Evolutionary conservation across 805 yeast genomes (phyloP).

Genomic region (Lipomyces spencermartinsiae): DNA sequence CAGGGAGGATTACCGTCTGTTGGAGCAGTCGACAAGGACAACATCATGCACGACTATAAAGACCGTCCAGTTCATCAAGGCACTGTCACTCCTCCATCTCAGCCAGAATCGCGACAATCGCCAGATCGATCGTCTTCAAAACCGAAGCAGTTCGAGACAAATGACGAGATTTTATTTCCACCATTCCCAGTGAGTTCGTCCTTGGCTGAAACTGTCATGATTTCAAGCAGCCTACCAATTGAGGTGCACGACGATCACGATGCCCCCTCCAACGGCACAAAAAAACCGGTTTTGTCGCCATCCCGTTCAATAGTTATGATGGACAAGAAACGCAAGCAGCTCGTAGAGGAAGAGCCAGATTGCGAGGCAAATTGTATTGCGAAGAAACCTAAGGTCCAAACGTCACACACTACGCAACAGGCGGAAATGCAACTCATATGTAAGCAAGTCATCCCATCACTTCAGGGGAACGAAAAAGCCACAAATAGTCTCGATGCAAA

Average conservation of each 20-base stretch:
- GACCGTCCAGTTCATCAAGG: background rate
- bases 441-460: background rate
- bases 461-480: background rate
- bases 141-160: background rate
- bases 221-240: background rate
- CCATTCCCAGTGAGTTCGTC: slow-evolving; percentile 11
- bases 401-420: background rate
- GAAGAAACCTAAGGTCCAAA: background rate
- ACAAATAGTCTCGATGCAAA: background rate
- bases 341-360: background rate
- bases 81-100: background rate
- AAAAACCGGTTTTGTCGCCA: background rate
- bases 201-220: slow-evolving; percentile 6
- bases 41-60: background rate
- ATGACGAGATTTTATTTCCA: slow-evolving; percentile 7
- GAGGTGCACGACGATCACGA: background rate
- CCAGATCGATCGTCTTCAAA: background rate
- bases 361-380: background rate
- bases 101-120: background rate
- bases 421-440: background rate
- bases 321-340: background rate
- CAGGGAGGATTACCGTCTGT: background rate
- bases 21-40: background rate
- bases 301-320: background rate
- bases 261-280: background rate